Evolutionary conservation across 257 asterid species (phyloP).

Genomic region (Gentiana straminea): DNA sequence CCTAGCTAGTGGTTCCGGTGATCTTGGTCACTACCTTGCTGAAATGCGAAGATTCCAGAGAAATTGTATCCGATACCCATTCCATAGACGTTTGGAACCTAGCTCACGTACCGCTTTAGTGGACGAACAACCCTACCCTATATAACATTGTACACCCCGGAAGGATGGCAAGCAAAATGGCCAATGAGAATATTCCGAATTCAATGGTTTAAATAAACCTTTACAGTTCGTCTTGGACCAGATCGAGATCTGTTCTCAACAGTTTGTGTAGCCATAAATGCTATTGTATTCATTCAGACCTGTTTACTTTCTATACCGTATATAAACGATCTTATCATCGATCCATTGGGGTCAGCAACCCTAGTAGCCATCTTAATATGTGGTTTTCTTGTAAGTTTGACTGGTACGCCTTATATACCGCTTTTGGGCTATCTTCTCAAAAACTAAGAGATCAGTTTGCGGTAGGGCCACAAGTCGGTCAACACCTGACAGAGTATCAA

Average conservation of each 20-base stretch:
- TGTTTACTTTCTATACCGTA: background rate
- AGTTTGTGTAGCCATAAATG: background rate
- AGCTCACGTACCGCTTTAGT: too few relatives aligned
- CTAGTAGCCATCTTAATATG: background rate
- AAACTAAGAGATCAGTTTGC: background rate
- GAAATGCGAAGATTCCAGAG: too few relatives aligned
- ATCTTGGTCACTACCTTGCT: too few relatives aligned
- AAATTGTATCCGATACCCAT: too few relatives aligned
- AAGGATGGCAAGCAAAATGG: too few relatives aligned
- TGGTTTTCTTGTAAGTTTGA: background rate
- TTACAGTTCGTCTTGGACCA: slow-evolving; percentile 1
- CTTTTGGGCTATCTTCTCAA: background rate
- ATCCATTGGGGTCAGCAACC: background rate
- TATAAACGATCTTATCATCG: background rate
- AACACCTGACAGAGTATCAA: too few relatives aligned
- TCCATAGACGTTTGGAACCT: too few relatives aligned
- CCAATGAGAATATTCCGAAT: background rate
- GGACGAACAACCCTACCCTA: too few relatives aligned
- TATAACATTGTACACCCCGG: too few relatives aligned
- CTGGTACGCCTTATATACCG: too few relatives aligned
- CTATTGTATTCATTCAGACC: background rate
- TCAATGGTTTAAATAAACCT: background rate
- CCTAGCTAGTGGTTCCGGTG: too few relatives aligned
- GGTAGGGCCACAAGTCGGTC: too few relatives aligned
- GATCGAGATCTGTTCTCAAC: background rate